A percentile compares a stretch with the other conserved stretches of the same genome.
These are phyloP conservation scores for Malassezia restricta DNA, from an alignment of 1,284 basidiomycete genomes.

Conservation along the genomic window DNA sequence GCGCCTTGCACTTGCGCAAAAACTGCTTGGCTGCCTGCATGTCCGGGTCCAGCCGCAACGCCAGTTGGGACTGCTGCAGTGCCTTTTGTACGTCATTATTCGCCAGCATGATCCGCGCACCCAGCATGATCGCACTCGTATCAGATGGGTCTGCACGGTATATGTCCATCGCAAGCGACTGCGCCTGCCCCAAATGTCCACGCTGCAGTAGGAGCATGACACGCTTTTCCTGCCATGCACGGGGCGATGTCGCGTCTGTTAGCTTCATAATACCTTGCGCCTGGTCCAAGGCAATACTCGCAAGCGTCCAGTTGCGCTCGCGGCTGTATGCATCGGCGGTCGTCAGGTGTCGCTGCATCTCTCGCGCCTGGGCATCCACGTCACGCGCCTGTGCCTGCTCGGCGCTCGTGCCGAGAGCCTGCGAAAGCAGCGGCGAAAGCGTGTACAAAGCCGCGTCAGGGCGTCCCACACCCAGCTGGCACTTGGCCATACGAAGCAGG, in stretches of 20 bases:
- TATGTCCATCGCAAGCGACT: slow-evolving; percentile 54
- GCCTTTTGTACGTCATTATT: slow-evolving; percentile 60
- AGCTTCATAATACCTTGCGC: slow-evolving; percentile 23
- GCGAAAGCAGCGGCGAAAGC: slow-evolving; percentile 16
- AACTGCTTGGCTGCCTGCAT: slow-evolving; percentile 59
- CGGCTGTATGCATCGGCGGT: slow-evolving; percentile 58
- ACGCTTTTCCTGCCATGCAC: slow-evolving; percentile 25
- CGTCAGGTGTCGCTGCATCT: slow-evolving; percentile 24
- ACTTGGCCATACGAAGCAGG: slow-evolving; percentile 29
- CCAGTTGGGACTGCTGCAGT: slow-evolving; percentile 60
- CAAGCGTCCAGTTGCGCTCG: slow-evolving; percentile 52
- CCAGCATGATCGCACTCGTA: slow-evolving; percentile 66
- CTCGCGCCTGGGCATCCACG: slow-evolving; percentile 22
- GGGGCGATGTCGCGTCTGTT: slow-evolving; percentile 21
- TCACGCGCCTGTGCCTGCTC: slow-evolving; percentile 23
- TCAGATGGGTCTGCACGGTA: slow-evolving; percentile 61
- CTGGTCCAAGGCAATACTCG: slow-evolving; percentile 31
- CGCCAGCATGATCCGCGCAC: slow-evolving; percentile 67
- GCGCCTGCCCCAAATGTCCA: slow-evolving; percentile 30
- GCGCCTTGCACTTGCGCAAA: slow-evolving; percentile 62
- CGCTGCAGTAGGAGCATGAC: slow-evolving; percentile 25
- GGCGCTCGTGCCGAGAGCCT: slow-evolving; percentile 5
- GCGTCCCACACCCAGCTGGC: slow-evolving; percentile 34
- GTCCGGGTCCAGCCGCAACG: slow-evolving; percentile 68
- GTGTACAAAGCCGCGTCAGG: slow-evolving; percentile 20